Conservation (phyloP, 768 basidiomycete genomes). For the Holtermannia corniformis region DNA sequence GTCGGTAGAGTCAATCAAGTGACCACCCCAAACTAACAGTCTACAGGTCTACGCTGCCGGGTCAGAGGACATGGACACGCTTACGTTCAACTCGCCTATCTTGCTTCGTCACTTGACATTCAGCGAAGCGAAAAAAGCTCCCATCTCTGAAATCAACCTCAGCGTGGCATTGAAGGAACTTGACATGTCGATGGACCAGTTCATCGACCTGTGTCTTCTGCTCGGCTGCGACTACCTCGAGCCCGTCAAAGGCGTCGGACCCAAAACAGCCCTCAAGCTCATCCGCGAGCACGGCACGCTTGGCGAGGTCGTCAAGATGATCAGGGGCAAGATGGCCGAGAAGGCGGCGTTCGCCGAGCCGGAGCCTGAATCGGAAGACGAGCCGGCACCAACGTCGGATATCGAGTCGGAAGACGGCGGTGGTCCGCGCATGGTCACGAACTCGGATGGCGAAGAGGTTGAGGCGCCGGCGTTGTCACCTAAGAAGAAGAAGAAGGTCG, state of each 20-base stretch:
- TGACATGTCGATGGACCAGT: constrained; percentile 85
- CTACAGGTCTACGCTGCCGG: constrained; percentile 86
- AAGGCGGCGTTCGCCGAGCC: constrained; percentile 32
- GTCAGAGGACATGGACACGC: constrained; percentile 98
- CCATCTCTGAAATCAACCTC: constrained; percentile 85
- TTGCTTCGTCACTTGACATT: constrained; percentile 93
- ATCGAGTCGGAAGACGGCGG: constrained; percentile 57
- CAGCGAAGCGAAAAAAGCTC: constrained; percentile 93
- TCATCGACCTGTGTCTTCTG: constrained; percentile 90
- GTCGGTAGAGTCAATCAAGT: constrained; percentile 40
- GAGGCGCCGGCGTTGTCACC: constrained; percentile 25
- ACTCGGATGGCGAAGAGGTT: constrained; percentile 39
- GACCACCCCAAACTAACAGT: neutral
- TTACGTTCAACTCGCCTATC: constrained; percentile 87
- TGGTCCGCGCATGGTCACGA: constrained; percentile 47
- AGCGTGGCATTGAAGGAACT: constrained; percentile 75
- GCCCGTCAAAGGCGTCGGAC: constrained; percentile 93
- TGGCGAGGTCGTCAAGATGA: constrained; percentile 61
- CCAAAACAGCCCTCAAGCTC: constrained; percentile 88
- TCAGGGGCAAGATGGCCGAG: constrained; percentile 60
- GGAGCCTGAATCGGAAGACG: constrained; percentile 23
- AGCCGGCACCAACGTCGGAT: constrained; percentile 42
- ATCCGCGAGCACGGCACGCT: constrained; percentile 71
- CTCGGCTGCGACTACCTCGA: constrained; percentile 98
- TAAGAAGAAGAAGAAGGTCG: constrained; percentile 41